Base-by-base conservation (phyloP, 129 eudicot genomes). In the Tagetes erecta region DNA sequence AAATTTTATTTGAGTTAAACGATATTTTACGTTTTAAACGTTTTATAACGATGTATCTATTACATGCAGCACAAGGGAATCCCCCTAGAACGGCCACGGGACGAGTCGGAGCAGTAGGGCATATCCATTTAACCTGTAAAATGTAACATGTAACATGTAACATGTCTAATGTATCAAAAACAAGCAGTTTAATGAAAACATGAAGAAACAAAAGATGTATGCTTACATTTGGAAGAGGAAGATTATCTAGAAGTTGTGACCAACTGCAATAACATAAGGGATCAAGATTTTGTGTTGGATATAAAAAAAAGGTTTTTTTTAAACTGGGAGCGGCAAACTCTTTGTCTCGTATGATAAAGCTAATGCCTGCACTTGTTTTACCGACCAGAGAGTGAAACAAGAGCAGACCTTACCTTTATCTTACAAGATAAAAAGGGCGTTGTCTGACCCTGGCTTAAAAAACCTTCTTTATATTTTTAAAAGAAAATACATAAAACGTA, bases 31-130 rank as follows among this genome's bases (percentile, higher is more conserved):
- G 3, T 36, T n/a, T 67, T 46, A 27, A 31, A 56, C 10, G 27
- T 67, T 47, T 20, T 20, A 20, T 20, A 20, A 20, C 27, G 27
- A 20, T 20, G 27, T 20, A 13, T 42, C 35, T 39, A 90, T 85
- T 84, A 91, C 99, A 95, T 75, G 99, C 97, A 67, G 97, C 75
- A 81, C 97, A 95, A 72, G 96, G 83, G 68, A 83, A 91, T 76
- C 99, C 99, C 59, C 99, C 99, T 40, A 95, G 92, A 59, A 74
- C 68, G 34, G 91, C 83, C 76, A 95, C 97, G 12, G 99, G 97
- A 46, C 97, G 97, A 77, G 99, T 95, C 39, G 99, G 99, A 82
- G 99, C 99, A 71, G 99, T 95, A 42, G 99, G 99, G 68, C 99
- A 95, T 70, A 95, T 95, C 96, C 96, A 95, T 79, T 95, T 95